Percentiles rank a stretch among this genome's conserved stretches.
phyloP scores from a whole-genome alignment of 257 asterid genomes.

The Pogostemon cablin region DNA sequence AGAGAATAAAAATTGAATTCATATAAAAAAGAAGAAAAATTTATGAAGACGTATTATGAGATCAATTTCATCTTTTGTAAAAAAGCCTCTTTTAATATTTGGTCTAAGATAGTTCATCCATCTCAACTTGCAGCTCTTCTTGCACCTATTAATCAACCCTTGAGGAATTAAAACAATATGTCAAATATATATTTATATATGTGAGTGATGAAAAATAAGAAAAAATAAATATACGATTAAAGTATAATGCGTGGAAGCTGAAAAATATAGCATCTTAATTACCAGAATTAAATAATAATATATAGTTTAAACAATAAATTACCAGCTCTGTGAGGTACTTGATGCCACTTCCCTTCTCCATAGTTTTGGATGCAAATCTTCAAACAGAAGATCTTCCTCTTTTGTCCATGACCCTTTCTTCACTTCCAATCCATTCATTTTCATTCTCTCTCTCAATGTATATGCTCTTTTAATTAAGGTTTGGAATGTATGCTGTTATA shows the following conservation, averaged over 20 bases:
- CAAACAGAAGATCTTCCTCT: slow-evolving; percentile 47
- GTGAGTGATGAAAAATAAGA: too few species aligned
- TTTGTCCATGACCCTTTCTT: not conserved
- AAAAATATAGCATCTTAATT: too few species aligned
- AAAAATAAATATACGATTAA: too few species aligned
- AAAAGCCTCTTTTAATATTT: slow-evolving; percentile 32
- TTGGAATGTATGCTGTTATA: too few species aligned
- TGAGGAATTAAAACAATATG: not conserved
- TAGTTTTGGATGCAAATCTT: slow-evolving; percentile 37
- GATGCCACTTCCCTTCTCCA: slow-evolving; percentile 63
- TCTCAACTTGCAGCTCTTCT: slow-evolving; percentile 44
- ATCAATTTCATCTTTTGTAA: slow-evolving; percentile 39
- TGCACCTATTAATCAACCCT: slow-evolving; percentile 41
- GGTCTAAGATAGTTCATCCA: slow-evolving; percentile 47
- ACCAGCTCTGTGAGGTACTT: slow-evolving; percentile 24
- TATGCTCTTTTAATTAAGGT: too few species aligned
- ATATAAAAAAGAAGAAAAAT: not conserved
- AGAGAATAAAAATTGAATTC: too few species aligned
- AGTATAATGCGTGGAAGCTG: too few species aligned
- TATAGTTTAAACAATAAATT: not conserved
- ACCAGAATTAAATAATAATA: too few species aligned
- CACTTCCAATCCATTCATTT: too few species aligned
- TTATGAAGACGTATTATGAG: slow-evolving; percentile 40
- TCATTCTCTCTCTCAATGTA: too few species aligned
- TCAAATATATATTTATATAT: too few species aligned